A percentile compares a stretch with the other conserved stretches of the same genome.
These are phyloP conservation scores for Talaromyces islandicus DNA, from an alignment of 2,329 filamentous ascomycete genomes.

Conservation along the genomic window DNA sequence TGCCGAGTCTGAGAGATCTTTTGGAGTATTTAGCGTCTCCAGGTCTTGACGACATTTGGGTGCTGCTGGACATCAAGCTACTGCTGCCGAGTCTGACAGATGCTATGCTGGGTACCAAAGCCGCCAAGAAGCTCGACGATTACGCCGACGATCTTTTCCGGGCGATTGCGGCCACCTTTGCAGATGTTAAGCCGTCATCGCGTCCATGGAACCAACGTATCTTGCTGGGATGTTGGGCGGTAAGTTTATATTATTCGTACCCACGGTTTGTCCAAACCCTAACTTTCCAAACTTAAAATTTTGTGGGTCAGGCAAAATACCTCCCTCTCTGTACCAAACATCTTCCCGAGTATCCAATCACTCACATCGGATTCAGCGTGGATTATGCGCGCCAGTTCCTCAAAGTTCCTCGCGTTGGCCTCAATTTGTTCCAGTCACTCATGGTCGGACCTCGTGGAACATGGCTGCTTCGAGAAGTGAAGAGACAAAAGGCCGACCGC, in stretches of 20 bases:
- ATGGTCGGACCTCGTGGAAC: constrained; percentile 63
- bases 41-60: constrained; percentile 64
- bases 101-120: constrained; percentile 4
- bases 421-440: constrained; percentile 70
- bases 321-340: constrained; percentile 58
- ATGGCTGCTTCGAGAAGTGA: constrained; percentile 49
- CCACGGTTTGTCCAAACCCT: constrained; percentile 39
- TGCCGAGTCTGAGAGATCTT: constrained; percentile 71
- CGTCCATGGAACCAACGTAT: constrained; percentile 67
- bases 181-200: constrained; percentile 41
- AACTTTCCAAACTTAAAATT: not conserved
- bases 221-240: constrained; percentile 77
- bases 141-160: constrained; percentile 60
- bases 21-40: constrained; percentile 64
- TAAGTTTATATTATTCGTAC: constrained; percentile 26
- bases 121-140: constrained; percentile 24
- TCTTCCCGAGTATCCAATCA: constrained; percentile 34
- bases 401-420: constrained; percentile 58
- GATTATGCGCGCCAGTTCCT: constrained; percentile 67
- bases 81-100: not conserved
- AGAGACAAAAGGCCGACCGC: constrained; percentile 48
- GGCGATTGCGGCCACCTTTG: constrained; percentile 60
- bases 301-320: constrained; percentile 41
- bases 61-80: constrained; percentile 87
- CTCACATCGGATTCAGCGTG: constrained; percentile 39